Base-by-base conservation (phyloP, 2,329 filamentous ascomycete genomes). In the Xylariaceae sp. region DNA sequence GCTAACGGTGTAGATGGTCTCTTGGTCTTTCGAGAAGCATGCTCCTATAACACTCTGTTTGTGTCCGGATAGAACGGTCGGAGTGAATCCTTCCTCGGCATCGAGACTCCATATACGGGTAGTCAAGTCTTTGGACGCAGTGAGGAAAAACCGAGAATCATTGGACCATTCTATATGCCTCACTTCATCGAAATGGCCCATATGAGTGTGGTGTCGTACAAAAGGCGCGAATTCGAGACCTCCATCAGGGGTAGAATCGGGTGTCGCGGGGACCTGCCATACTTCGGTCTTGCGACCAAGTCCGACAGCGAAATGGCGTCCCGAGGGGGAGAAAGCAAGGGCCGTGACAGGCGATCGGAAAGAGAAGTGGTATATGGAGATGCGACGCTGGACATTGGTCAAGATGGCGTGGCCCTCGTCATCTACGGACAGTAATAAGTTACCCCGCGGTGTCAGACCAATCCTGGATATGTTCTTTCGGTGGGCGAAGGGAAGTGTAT, bases 201-300 rank as follows among this genome's bases (percentile, higher is more conserved):
- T 86, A 63, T 96, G 90, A 47, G 88, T 87, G 60, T 91, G 85
- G 73, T 97, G 89, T 60, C 88, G 81, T 44, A 97, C 86, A 64
- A 99, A 99, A 0, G 94, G 94, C 17, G 94, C 92, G 71, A 97
- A 99, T 63, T 97, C 92, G 49, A 97, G 78, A 57, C 92, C 90
- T 54, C 90, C 92, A 55, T 88, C 86, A 44, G 79, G 79, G 59
- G 87, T 88, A 19, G 88, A 81, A 58, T 92, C 90, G 3, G 93
- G 93, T 0, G 89, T 94, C 3, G 89, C 91, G 0, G 94, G 94
- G 31, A 95, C 96, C 64, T 94, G 89, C 94, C 94, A 99, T 61
- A 97, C 87, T 76, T 99, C 91, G 53, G 96, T 85, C 64, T 89
- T 88, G 63, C 93, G 83, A 34, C 91, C 93, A 19, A 97, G 76